Base-by-base conservation (phyloP, 352 stramenopile species). In the Globisporangium perplexum region DNA sequence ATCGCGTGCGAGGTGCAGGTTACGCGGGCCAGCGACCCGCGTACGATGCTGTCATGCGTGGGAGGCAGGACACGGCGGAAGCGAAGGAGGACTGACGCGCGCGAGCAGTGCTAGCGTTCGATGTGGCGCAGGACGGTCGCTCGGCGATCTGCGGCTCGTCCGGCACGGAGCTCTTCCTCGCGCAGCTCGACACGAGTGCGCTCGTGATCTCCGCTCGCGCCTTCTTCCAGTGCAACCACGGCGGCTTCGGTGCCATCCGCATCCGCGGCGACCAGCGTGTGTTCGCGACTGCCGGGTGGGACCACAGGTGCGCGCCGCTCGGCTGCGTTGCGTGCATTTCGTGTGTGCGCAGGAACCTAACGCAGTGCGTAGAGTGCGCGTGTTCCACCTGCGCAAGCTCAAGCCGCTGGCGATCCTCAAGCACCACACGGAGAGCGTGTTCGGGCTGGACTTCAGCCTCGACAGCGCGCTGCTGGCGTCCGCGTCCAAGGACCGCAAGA, bases 361-460 rank as follows among this genome's bases (percentile, higher is more conserved):
- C 7, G 41, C 7, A 4, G 7, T 15, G 12, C 6, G 17, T 28
- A 79, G 72, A 35, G 69, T 85, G 17, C 78, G 83, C 22, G 49
- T 93, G 33, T 93, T 93, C 59, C 78, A 90, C 49, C 54, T 71
- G 36, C 72, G 74, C n/a, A 91, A 77, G 55, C 67, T 86, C 44
- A 83, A 89, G 57, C 78, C 76, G 15, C 69, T 93, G 15, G 83
- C 77, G 17, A 83, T 88, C 26, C 77, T 93, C 39, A 90, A 87
- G 60, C 83, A 88, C 62, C 83, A 93, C 63, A 69, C 38, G 14
- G 83, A 93, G 28, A 90, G 77, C 55, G 81, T 91, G 12, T 90
- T 87, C 48, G 63, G 55, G 10, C 59, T 91, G 24, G 74, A 84
- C 49, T 93, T 93, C 45, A 86, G 74, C 22, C 53, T 57, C 30